A percentile compares a stretch with the other conserved stretches of the same genome.
Evolutionary conservation across 1,284 basidiomycete genomes (phyloP).

Genomic region (Microbotryomycetes sp.): DNA sequence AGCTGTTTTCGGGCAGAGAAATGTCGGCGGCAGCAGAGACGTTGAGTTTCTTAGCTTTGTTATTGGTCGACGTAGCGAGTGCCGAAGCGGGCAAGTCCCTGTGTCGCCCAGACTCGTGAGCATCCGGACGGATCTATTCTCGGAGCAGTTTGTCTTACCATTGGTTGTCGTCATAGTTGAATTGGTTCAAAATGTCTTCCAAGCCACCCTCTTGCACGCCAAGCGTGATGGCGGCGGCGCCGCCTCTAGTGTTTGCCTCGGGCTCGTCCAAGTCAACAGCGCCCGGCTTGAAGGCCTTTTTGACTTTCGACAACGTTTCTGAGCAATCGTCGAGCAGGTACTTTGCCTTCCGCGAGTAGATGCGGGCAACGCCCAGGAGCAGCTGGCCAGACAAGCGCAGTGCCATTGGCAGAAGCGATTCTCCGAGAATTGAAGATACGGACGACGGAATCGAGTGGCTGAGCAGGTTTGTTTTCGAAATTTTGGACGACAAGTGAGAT

Average conservation of each 20-base stretch:
- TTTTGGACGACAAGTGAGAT: slow-evolving; percentile 95
- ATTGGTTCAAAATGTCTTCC: slow-evolving; percentile 23
- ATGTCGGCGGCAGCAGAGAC: slow-evolving; percentile 31
- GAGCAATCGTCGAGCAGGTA: slow-evolving; percentile 97
- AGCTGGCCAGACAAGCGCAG: slow-evolving; percentile 90
- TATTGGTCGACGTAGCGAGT: slow-evolving; percentile 9
- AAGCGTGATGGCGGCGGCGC: slow-evolving; percentile 17
- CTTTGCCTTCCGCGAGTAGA: slow-evolving; percentile 95
- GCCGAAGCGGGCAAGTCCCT: slow-evolving; percentile 19
- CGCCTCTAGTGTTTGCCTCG: neutral
- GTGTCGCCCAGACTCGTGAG: no score
- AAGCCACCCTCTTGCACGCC: slow-evolving; percentile 22
- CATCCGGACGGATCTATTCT: no score
- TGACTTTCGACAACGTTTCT: slow-evolving; percentile 89
- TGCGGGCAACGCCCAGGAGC: slow-evolving; percentile 89
- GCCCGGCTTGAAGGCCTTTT: slow-evolving; percentile 54
- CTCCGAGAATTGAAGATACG: slow-evolving; percentile 34
- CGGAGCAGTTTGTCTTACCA: slow-evolving; percentile 1
- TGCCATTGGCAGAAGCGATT: slow-evolving; percentile 58
- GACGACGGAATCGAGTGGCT: slow-evolving; percentile 91
- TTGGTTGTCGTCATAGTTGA: slow-evolving; percentile 8
- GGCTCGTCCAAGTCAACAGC: slow-evolving; percentile 23
- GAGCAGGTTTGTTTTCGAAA: slow-evolving; percentile 88
- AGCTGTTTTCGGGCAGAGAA: slow-evolving; percentile 30
- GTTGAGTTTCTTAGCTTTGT: slow-evolving; percentile 9